phyloP scores from a whole-genome alignment of 1,284 basidiomycete genomes.

The Cutaneotrichosporon curvatum region DNA sequence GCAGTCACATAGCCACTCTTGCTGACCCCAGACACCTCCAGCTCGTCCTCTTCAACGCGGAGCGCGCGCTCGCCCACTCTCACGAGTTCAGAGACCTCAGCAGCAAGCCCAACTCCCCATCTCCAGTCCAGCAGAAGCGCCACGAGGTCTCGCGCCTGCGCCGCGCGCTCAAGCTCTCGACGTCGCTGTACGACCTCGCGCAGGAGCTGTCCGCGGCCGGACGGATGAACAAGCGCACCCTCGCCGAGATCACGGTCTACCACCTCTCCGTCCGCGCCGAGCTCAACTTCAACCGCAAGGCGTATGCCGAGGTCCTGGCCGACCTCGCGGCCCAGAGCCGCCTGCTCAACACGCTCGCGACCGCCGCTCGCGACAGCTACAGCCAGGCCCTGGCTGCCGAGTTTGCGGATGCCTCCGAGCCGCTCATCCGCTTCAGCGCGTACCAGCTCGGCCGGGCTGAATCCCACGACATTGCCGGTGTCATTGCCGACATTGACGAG shows the following conservation, averaged over 20 bases:
- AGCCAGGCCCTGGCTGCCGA: conserved; percentile 82
- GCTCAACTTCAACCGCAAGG: conserved; percentile 51
- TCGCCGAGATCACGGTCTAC: conserved; percentile 46
- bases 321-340: conserved; percentile 65
- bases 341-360: conserved; percentile 66
- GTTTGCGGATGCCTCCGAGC: conserved; percentile 79
- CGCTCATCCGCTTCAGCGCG: conserved; percentile 85
- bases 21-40: conserved; percentile 52
- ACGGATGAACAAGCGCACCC: conserved; percentile 25
- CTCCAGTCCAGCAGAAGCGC: conserved; percentile 12
- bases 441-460: conserved; percentile 65
- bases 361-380: conserved; percentile 55
- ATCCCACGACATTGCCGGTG: conserved; percentile 74
- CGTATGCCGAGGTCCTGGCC: conserved; percentile 70
- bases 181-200: conserved; percentile 66
- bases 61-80: conserved; percentile 84
- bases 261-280: conserved; percentile 44
- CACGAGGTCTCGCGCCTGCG: conserved; percentile 59
- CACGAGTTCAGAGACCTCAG: conserved; percentile 60
- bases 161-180: conserved; percentile 74
- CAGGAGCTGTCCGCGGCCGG: conserved; percentile 51
- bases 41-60: conserved; percentile 76
- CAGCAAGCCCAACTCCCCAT: conserved; percentile 23
- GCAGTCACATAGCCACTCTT: too few species aligned
- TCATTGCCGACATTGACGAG: conserved; percentile 63